Evolutionary conservation across 306 rosid species (phyloP), one percentile per base, ranked within the genome.

Genomic region (Trifolium pratense): DNA sequence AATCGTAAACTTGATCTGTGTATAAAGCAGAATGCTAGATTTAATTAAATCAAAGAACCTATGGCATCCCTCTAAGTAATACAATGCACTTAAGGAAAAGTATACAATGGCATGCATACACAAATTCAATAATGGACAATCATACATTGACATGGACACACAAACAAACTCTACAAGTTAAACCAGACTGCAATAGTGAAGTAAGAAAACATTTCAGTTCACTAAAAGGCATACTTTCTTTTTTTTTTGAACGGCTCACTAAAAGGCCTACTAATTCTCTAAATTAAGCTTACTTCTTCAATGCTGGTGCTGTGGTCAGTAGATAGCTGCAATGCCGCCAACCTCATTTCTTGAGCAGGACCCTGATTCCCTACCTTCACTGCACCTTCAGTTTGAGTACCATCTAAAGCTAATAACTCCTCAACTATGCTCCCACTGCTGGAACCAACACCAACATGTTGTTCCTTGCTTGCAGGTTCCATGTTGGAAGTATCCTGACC

Each of bases 251-350:
- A n/a, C n/a, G n/a, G n/a, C n/a, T 77, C 21, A 48, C 13, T 42
- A 45, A 49, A 75, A 80, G 32, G 60, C 59, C 43, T 63, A 40
- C 65, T 4, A 2, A 18, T 73, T 74, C 17, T 46, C n/a, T 70
- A 59, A 59, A 71, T 43, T 39, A 34, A 80, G 74, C 93, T 83
- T 86, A 93, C 98, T 66, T 89, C 94, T 85, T 89, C 87, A 78
- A 91, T 86, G 87, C 88, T 87, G 6, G 97, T 93, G 86, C 97
- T 89, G 79, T 93, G 98, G 81, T 93, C 97, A 7, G 97, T 93
- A 58, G 98, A 90, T 7, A 93, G 84, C 84, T 93, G 98, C 89
- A 93, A 83, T 29, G 98, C 96, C 13, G 49, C 68, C 88, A 93
- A 88, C 85, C 81, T 82, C 83, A 52, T 78, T 45, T 75, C 82